Evolutionary conservation across 108 stramenopile species (phyloP).

Genomic region (Craspedostauros australis): DNA sequence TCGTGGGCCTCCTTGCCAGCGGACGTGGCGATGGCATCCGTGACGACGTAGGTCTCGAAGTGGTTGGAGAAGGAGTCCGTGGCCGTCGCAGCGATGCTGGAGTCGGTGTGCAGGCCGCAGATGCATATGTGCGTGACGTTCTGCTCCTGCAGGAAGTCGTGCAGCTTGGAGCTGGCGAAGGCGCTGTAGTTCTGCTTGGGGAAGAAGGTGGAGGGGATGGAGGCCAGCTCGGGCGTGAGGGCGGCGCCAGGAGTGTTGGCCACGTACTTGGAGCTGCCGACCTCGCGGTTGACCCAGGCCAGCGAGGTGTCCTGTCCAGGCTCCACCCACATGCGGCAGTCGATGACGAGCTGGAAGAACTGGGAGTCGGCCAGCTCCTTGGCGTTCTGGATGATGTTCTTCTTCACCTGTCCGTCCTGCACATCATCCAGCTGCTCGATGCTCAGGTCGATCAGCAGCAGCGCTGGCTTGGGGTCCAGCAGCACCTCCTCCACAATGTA

Average conservation of each 20-base stretch:
- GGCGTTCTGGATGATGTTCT: too few relatives aligned
- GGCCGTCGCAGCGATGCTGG: constrained; percentile 5
- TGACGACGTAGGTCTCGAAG: constrained; percentile 16
- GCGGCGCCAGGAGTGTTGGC: neutral
- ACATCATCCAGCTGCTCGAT: too few relatives aligned
- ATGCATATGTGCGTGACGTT: constrained; percentile 15
- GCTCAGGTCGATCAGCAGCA: too few relatives aligned
- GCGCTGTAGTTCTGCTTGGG: constrained; percentile 9
- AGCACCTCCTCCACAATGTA: too few relatives aligned
- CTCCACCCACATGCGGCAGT: too few relatives aligned
- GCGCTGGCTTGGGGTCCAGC: too few relatives aligned
- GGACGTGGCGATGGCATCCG: constrained; percentile 7
- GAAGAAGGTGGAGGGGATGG: constrained; percentile 2
- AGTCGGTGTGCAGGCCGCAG: constrained; percentile 12
- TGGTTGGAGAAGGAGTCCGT: constrained; percentile 8
- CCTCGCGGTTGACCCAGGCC: too few relatives aligned
- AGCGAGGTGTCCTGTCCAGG: too few relatives aligned
- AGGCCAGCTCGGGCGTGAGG: constrained; percentile 1
- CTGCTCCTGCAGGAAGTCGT: neutral
- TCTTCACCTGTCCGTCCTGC: too few relatives aligned
- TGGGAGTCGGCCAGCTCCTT: too few relatives aligned
- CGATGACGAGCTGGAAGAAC: too few relatives aligned
- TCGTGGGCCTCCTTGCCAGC: constrained; percentile 14
- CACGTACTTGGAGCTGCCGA: neutral
- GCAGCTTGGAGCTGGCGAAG: neutral